Percentiles rank a stretch among this genome's conserved stretches.
phyloP scores from a whole-genome alignment of 176 grass and related monocot species.

The Leersia perrieri region DNA sequence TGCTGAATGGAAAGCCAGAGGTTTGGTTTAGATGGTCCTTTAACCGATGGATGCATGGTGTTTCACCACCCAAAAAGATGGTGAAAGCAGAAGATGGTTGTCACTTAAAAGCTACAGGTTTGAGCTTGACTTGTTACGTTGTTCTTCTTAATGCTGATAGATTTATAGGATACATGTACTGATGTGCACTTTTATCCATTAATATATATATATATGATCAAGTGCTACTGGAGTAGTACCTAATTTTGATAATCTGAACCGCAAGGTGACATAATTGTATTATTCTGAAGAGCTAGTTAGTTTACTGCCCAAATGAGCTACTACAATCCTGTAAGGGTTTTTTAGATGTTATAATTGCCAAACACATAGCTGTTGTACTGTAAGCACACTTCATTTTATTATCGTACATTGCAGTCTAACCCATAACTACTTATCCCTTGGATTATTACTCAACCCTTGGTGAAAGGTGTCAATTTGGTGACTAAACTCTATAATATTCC shows the following conservation, averaged over 20 bases:
- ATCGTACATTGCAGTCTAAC: neutral
- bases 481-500: neutral
- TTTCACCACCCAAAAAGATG: slow-evolving; percentile 77
- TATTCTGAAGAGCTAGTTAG: neutral
- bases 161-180: neutral
- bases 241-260: slow-evolving; percentile 2
- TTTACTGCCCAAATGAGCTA: neutral
- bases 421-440: neutral
- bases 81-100: slow-evolving; percentile 49
- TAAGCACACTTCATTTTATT: neutral
- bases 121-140: slow-evolving; percentile 26
- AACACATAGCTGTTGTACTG: neutral
- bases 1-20: slow-evolving; percentile 73
- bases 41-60: slow-evolving; percentile 86
- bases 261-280: neutral
- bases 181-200: slow-evolving; percentile 10
- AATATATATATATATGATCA: neutral
- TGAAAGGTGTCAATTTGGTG: neutral
- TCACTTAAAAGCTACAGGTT: slow-evolving; percentile 82
- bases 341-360: neutral
- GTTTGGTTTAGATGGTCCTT: slow-evolving; percentile 89
- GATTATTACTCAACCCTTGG: slow-evolving; percentile 1
- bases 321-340: neutral
- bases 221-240: neutral
- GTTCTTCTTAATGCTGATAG: slow-evolving; percentile 2